Percentiles rank a stretch among this genome's conserved stretches.
Evolutionary conservation across 1,139 yeast species (phyloP).

Genomic region (Lodderomyces beijingensis): DNA sequence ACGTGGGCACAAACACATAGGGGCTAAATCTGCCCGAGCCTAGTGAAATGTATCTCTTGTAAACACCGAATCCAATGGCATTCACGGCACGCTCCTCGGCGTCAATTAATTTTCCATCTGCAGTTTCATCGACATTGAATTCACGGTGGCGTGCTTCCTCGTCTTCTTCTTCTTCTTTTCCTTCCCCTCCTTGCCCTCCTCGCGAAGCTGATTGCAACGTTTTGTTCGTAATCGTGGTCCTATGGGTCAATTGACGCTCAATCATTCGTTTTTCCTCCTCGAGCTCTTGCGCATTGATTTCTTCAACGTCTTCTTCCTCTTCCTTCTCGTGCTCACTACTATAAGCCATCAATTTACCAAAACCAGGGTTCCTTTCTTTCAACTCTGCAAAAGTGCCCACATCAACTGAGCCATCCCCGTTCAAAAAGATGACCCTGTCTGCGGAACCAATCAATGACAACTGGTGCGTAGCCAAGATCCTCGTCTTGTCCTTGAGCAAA

Average conservation of each 20-base stretch:
- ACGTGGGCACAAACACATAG: conserved; percentile 16
- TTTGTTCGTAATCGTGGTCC: conserved; percentile 6
- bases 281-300: conserved; percentile 14
- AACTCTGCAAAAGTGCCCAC: conserved; percentile 39
- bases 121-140: conserved; percentile 20
- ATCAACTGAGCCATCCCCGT: conserved; percentile 42
- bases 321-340: conserved; percentile 18
- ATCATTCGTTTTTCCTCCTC: conserved; percentile 19
- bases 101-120: conserved; percentile 29
- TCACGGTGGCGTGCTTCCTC: conserved; percentile 18
- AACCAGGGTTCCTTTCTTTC: conserved; percentile 30
- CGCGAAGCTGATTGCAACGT: neutral
- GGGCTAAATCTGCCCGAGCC: conserved; percentile 51
- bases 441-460: conserved; percentile 40
- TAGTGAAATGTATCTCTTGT: conserved; percentile 42
- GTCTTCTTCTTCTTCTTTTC: conserved; percentile 15
- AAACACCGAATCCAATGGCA: conserved; percentile 27
- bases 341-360: conserved; percentile 50
- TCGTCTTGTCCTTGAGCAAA: conserved; percentile 30
- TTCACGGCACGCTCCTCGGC: conserved; percentile 39
- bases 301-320: conserved; percentile 20
- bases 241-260: conserved; percentile 16
- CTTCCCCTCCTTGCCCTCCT: conserved; percentile 7
- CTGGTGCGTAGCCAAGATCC: conserved; percentile 47
- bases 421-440: conserved; percentile 35